Evolutionary conservation across 176 grass and related monocot genomes (phyloP).

Genomic region (Paspalum notatum): DNA sequence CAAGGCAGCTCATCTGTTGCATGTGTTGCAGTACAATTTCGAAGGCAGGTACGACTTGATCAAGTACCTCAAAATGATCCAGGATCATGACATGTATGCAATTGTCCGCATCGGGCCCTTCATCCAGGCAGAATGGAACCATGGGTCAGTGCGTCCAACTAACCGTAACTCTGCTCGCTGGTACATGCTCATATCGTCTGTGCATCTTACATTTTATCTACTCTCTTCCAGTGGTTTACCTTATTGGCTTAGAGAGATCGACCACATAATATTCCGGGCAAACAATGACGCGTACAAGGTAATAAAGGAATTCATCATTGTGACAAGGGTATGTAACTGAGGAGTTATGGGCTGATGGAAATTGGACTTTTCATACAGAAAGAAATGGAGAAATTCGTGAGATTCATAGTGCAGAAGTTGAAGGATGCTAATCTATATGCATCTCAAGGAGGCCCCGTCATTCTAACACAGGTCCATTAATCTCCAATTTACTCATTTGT

Average conservation of each 20-base stretch:
- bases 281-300: constrained; percentile 85
- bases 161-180: not conserved
- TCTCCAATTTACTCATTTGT: not conserved
- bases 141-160: constrained; percentile 57
- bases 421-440: constrained; percentile 69
- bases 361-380: constrained; percentile 42
- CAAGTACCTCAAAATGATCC: constrained; percentile 68
- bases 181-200: constrained; percentile 10
- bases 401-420: constrained; percentile 70
- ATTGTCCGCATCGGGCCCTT: constrained; percentile 75
- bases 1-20: constrained; percentile 8
- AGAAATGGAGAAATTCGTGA: constrained; percentile 84
- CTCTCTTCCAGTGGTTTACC: constrained; percentile 64
- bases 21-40: constrained; percentile 70
- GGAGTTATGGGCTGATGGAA: not conserved
- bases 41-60: constrained; percentile 63
- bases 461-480: constrained; percentile 71
- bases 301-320: constrained; percentile 12
- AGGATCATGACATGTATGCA: constrained; percentile 59
- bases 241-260: constrained; percentile 85
- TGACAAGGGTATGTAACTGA: not conserved
- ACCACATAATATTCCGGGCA: constrained; percentile 68
- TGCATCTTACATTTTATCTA: not conserved
- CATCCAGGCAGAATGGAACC: constrained; percentile 90
- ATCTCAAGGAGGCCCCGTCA: constrained; percentile 76